Base-by-base conservation (phyloP, 768 basidiomycete genomes). In the Agrocybe praecox region DNA sequence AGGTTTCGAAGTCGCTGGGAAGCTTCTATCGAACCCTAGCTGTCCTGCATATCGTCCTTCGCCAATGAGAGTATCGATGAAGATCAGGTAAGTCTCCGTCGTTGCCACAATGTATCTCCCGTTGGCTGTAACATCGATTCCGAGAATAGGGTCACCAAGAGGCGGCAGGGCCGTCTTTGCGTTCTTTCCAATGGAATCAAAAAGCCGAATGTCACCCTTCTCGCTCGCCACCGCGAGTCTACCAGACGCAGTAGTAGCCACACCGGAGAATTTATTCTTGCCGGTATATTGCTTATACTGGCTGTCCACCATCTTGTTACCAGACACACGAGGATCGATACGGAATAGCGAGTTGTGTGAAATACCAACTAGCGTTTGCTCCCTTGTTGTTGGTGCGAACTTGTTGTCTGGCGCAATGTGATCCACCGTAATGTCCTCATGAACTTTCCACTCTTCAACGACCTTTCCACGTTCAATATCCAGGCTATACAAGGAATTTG, bases 381-480 rank as follows among this genome's bases (percentile, higher is more conserved):
- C 89, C 47, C 80, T 83, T 40, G 95, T 95, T 62, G 88, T 97
- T 62, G 90, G 95, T 6, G 97, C 96, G 65, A 94, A 98, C 73
- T 99, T 99, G 75, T 82, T 87, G 64, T 94, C 88, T 5, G 97
- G 96, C 1, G 96, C 85, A 69, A 98, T 91, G 67, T 96, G 89
- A 70, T 90, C 82, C 61, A 99, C 92, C 15, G 81, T 77, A 61
- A 98, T 79, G 66, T 89, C 80, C 33, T 98, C 94, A 68, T 95
- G 89, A n/a, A 99, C 87, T 69, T 94, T 96, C 95, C 94, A 98
- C 70, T 99, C 97, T 69, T 99, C 97, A 19, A 98, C 94, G 24
- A 99, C 87, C 73, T 97, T 96, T 43, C 94, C 97, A 22, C 87
- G 87, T 72, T 96, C 90, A 59, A 99, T 84, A 74, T 99, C 97